These are phyloP conservation scores for Melampsora americana DNA, from an alignment of 1,284 basidiomycete genomes.

Conservation along the genomic window DNA sequence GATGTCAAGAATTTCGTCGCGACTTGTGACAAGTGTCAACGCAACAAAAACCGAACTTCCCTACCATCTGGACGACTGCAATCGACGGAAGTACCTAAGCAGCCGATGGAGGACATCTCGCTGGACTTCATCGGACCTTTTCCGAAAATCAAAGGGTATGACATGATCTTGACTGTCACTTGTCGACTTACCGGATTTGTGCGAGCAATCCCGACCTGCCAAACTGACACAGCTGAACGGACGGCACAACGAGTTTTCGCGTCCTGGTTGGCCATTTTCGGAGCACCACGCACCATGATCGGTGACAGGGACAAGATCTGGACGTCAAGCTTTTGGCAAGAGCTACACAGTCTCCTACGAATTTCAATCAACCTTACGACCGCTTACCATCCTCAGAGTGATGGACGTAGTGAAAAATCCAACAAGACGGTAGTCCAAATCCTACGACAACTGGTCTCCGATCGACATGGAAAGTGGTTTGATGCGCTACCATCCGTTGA, in stretches of 20 bases:
- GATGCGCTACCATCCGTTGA: no score
- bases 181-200: no score
- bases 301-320: not conserved
- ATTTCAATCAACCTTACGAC: not conserved
- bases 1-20: not conserved
- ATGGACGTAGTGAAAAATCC: no score
- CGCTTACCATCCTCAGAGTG: not conserved
- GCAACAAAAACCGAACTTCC: not conserved
- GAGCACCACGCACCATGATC: not conserved
- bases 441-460: no score
- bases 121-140: not conserved
- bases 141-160: no score
- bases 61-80: not conserved
- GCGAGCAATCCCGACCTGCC: not conserved
- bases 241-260: not conserved
- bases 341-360: not conserved
- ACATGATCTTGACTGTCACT: no score
- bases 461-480: no score
- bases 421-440: no score
- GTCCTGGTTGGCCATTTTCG: not conserved
- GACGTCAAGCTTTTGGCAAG: not conserved
- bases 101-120: not conserved
- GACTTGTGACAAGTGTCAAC: not conserved
- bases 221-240: not conserved
- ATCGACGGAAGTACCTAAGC: not conserved